A percentile compares a stretch with the other conserved stretches of the same genome.
phyloP scores from a whole-genome alignment of 2,329 filamentous ascomycete species.

The Apiospora rasikravindrae region DNA sequence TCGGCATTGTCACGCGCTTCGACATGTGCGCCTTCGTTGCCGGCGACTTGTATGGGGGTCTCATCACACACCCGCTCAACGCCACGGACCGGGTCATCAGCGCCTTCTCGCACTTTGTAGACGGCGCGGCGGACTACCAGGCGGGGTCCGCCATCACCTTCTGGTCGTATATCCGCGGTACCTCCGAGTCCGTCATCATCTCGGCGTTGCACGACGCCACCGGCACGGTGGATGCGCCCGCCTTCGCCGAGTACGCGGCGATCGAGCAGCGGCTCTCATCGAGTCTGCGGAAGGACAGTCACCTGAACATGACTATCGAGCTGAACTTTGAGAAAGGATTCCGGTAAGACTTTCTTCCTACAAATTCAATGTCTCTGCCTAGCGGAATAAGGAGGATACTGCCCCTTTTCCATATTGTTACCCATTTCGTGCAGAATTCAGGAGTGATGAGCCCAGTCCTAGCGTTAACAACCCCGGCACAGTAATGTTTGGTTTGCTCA shows the following conservation, averaged over 20 bases:
- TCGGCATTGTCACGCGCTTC: conserved; percentile 20
- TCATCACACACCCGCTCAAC: background rate
- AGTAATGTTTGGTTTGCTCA: conserved; percentile 18
- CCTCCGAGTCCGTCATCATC: conserved; percentile 12
- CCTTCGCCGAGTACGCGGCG: conserved; percentile 12
- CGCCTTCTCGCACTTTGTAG: conserved; percentile 1
- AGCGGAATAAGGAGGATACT: background rate
- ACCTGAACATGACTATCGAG: conserved; percentile 16
- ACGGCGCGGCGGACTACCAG: conserved; percentile 9
- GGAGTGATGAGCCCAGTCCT: background rate
- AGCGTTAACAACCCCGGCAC: background rate
- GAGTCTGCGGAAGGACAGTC: conserved; percentile 4
- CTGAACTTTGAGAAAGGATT: conserved; percentile 16
- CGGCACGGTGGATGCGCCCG: background rate
- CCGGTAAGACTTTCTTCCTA: background rate
- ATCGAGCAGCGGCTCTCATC: conserved; percentile 14
- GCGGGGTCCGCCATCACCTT: conserved; percentile 8
- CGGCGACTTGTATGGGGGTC: conserved; percentile 7
- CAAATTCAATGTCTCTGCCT: background rate
- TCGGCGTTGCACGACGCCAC: conserved; percentile 18
- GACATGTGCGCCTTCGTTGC: conserved; percentile 11
- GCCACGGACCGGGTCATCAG: background rate
- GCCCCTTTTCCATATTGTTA: background rate
- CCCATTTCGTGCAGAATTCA: background rate
- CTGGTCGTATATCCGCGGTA: conserved; percentile 10